Conservation (phyloP, 805 yeast genomes). For the Lipomyces spencermartinsiae region DNA sequence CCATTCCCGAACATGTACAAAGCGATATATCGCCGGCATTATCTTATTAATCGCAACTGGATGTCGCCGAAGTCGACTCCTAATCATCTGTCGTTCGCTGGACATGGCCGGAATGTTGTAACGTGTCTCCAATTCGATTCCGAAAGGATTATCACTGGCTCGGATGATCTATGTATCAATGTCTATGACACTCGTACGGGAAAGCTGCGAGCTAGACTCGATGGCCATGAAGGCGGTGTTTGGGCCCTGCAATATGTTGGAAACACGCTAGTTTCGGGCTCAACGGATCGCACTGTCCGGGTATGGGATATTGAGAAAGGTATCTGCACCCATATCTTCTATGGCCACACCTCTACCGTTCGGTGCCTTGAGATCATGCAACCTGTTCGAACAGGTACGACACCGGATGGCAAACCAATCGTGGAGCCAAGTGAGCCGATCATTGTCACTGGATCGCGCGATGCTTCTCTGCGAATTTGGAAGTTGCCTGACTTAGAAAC, state of each 20-base stretch:
- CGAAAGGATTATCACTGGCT: conserved; percentile 88
- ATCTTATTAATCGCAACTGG: conserved; percentile 74
- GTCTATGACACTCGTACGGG: conserved; percentile 83
- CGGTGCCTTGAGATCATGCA: conserved; percentile 68
- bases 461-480: conserved; percentile 91
- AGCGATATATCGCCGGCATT: conserved; percentile 65
- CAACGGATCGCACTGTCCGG: conserved; percentile 92
- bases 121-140: conserved; percentile 94
- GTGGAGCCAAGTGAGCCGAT: conserved; percentile 68
- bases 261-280: conserved; percentile 82
- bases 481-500: conserved; percentile 65
- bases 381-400: conserved; percentile 53
- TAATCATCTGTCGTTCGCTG: conserved; percentile 65
- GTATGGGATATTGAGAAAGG: conserved; percentile 90
- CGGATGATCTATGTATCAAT: conserved; percentile 83
- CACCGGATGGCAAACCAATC: conserved; percentile 61
- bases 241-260: conserved; percentile 95
- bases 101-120: conserved; percentile 82
- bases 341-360: conserved; percentile 91
- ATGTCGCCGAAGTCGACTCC: conserved; percentile 75
- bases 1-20: conserved; percentile 51
- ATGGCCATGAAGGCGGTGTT: conserved; percentile 97
- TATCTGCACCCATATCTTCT: conserved; percentile 84
- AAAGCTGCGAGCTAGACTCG: conserved; percentile 61
- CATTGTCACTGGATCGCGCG: conserved; percentile 89